Conservation (phyloP, 139 green algal species). For the Picochlorum costavermella region DNA sequence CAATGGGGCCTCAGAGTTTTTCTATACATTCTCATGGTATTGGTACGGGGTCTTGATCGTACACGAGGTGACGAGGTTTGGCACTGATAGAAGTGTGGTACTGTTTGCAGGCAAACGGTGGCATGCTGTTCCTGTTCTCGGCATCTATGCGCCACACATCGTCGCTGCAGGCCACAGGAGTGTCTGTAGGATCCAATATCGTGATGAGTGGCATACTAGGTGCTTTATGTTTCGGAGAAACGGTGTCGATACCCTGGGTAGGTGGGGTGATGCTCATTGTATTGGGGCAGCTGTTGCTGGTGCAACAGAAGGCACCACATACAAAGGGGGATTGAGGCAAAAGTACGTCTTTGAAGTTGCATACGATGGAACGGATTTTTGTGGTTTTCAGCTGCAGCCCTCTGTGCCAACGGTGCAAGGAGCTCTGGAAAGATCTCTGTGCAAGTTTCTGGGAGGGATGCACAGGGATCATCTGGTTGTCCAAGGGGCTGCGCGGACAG, state of each 20-base stretch:
- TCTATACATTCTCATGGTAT: not conserved
- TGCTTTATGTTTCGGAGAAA: not conserved
- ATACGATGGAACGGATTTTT: conserved; percentile 10
- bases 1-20: not conserved
- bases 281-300: not conserved
- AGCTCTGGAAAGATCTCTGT: conserved; percentile 1
- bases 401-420: conserved; percentile 8
- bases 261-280: not conserved
- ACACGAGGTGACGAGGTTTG: no score
- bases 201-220: not conserved
- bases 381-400: conserved; percentile 6
- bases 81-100: no score
- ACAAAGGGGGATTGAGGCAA: not conserved
- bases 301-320: not conserved
- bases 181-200: not conserved
- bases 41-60: not conserved
- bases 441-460: not conserved
- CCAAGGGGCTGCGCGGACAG: conserved; percentile 4
- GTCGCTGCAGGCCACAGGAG: not conserved
- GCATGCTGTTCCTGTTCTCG: not conserved
- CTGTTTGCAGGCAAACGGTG: not conserved
- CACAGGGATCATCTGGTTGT: conserved; percentile 1
- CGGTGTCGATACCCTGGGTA: not conserved
- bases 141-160: not conserved
- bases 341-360: not conserved